Conservation (phyloP, 345 rosid species). For the Lenwebbia sp. region DNA sequence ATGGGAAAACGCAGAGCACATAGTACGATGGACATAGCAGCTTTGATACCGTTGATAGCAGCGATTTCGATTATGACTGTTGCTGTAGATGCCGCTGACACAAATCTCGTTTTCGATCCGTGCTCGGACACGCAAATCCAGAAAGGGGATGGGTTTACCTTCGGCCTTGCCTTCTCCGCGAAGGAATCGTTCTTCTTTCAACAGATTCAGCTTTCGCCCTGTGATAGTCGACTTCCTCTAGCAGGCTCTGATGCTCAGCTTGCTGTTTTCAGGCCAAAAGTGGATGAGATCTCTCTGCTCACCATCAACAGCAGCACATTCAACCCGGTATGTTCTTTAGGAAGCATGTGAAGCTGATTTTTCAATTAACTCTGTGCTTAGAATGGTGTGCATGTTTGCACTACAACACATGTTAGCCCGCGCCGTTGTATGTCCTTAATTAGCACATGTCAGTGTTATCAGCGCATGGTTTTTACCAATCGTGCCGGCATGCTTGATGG, state of each 20-base stretch:
- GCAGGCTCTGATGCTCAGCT: constrained; percentile 37
- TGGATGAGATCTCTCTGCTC: constrained; percentile 83
- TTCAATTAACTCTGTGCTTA: neutral
- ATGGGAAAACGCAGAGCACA: neutral
- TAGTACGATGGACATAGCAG: neutral
- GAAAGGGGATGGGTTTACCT: constrained; percentile 67
- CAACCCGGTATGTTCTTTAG: constrained; percentile 33
- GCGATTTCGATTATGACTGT: neutral
- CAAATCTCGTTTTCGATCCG: constrained; percentile 48
- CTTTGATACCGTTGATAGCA: neutral
- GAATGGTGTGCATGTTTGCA: neutral
- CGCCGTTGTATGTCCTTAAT: neutral
- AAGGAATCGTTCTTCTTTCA: constrained; percentile 53
- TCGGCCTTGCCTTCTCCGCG: constrained; percentile 60
- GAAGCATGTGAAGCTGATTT: neutral
- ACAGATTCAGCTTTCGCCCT: constrained; percentile 74
- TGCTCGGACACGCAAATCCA: constrained; percentile 53
- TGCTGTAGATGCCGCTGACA: constrained; percentile 30
- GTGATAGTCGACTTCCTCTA: constrained; percentile 65
- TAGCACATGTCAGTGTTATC: neutral
- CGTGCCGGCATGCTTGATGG: neutral
- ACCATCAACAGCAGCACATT: constrained; percentile 41
- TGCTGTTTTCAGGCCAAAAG: constrained; percentile 67
- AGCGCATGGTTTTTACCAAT: neutral
- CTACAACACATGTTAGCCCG: neutral